Base-by-base conservation (phyloP, 2,329 filamentous ascomycete genomes). In the Botrytis elliptica region DNA sequence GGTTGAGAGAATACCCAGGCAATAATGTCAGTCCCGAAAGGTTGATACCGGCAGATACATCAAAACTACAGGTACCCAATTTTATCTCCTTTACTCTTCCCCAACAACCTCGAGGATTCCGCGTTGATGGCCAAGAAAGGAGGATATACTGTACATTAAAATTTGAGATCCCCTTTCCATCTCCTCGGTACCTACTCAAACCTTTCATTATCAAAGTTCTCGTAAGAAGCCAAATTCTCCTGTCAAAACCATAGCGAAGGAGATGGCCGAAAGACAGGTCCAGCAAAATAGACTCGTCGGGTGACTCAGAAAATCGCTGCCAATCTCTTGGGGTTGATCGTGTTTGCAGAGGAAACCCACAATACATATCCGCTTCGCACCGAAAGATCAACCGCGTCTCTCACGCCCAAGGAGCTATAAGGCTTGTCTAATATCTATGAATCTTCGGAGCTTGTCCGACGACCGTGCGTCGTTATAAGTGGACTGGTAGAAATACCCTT, bases 381-480 rank as follows among this genome's bases (percentile, higher is more conserved):
- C 33, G 22, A 52, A 20, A 67, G 46, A 67, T 67, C 64, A 40
- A 52, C 49, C 49, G 33, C 38, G 22, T 4, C 49, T 46, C 25
- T 46, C 22, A 20, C n/a, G 52, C 52, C 52, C 6, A 38, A 52
- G 42, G 42, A 22, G 64, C 65, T 55, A 42, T 57, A 68, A n/a
- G 65, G 65, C 65, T 68, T 67, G 65, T 67, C 33, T 57, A 57
- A 33, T 33, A 29, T 57, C 25, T 16, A n/a, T 25, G 49, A 67
- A 67, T 38, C 36, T 22, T 29, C 46, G 6, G 46, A 49, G 44
- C 46, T 52, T 57, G 65, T 57, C 22, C 4, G 38, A 36, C 38
- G 36, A 25, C 64, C 49, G 64, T 67, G 64, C 64, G 44, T 67
- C 18, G 14, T 52, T 52, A 18, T 52, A 22, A 57, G 29, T 67